Evolutionary conservation across 257 asterid species (phyloP), one percentile per base, ranked within the genome.

Genomic region (Nyctanthes arbortristis): DNA sequence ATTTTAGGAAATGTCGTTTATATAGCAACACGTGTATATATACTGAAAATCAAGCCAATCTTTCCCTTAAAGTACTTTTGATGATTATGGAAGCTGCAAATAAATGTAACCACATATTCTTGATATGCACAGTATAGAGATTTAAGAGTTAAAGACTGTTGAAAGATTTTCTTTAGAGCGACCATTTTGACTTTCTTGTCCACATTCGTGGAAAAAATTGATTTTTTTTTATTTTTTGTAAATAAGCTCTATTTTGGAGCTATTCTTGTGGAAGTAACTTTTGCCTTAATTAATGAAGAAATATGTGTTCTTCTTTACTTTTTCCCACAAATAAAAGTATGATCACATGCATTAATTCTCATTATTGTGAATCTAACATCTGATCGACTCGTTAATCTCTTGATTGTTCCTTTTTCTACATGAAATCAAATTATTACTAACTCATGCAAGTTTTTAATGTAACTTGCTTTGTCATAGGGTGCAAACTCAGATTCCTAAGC

Each of bases 391-490:
- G 7, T 32, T 32, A 0, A 32, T 1, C 35, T 7, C 7, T 7
- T 7, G 1, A 3, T 32, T 1, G 35, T 32, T 32, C n/a, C 35
- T 32, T 32, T 7, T 32, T 32, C 35, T 0, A 32, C 35, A 32
- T 32, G 7, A 32, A 32, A 32, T 32, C 35, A 32, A 32, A 7
- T 32, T 32, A 32, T 32, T 32, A 32, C 7, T 32, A 32, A 32
- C 35, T 32, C 4, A 32, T 32, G 61, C 47, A n/a, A 36, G 32
- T 49, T 64, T 30, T 68, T 43, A 32, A 65, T 49, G 31, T 65
- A 11, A 37, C 31, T 55, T 61, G 34, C 31, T 4, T 45, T 57
- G 70, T 56, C 10, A 54, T 77, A 80, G 80, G 70, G 29, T 32
- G 6, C 73, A 67, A 3, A 33, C 56, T 56, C 73, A 56, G 16